Percentiles rank a stretch among this genome's conserved stretches.
Conservation (phyloP, 495 filamentous ascomycete species). For the Oleoguttula mirabilis region DNA sequence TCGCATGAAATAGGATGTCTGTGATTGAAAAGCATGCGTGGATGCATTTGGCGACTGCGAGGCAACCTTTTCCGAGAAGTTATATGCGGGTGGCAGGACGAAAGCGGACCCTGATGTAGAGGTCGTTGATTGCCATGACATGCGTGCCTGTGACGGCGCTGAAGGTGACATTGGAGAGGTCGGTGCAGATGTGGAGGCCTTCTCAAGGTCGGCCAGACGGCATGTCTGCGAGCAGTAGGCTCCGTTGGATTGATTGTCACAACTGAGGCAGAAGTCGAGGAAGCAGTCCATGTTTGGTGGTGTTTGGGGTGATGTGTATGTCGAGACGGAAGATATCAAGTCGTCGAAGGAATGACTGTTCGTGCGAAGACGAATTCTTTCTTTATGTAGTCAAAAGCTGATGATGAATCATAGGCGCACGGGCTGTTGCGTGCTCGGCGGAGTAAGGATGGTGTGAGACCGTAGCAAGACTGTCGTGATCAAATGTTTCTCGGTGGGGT, state of each 20-base stretch:
- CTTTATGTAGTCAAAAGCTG: constrained; percentile 1
- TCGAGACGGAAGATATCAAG: neutral
- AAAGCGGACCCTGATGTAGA: neutral
- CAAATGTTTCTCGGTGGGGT: neutral
- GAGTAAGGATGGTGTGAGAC: constrained; percentile 5
- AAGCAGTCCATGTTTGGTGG: constrained; percentile 57
- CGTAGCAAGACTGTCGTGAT: neutral
- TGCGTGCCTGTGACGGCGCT: neutral
- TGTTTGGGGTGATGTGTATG: neutral
- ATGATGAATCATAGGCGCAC: constrained; percentile 13
- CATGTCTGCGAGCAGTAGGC: constrained; percentile 91
- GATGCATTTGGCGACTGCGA: neutral
- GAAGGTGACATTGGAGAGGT: neutral
- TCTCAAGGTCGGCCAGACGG: constrained; percentile 76
- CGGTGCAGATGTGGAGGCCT: constrained; percentile 22
- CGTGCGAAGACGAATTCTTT: neutral
- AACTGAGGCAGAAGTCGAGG: constrained; percentile 86
- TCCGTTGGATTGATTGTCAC: constrained; percentile 75
- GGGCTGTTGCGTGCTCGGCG: constrained; percentile 3
- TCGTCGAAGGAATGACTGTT: neutral
- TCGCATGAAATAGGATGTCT: neutral
- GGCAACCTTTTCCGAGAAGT: neutral
- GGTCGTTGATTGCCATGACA: neutral
- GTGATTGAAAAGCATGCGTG: too few species aligned
- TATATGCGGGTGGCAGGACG: neutral